A percentile compares a stretch with the other conserved stretches of the same genome.
These are phyloP conservation scores for Alternaria infectoria DNA, from an alignment of 2,329 filamentous ascomycete species.

Conservation along the genomic window DNA sequence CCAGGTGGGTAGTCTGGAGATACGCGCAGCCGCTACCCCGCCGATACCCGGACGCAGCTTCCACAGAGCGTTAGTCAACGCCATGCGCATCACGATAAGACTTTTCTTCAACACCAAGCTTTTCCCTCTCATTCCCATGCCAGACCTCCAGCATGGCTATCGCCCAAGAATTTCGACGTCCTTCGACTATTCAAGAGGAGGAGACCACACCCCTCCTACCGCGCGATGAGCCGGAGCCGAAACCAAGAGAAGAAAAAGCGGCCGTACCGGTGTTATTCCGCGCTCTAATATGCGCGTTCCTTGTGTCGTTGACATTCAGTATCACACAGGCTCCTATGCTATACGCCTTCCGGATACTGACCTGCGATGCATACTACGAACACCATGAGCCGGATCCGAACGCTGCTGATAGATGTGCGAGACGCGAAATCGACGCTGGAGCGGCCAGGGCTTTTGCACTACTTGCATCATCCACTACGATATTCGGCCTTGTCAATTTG, in stretches of 20 bases:
- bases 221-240: constrained; percentile 13
- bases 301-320: constrained; percentile 61
- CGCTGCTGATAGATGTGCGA: constrained; percentile 62
- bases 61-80: constrained; percentile 1
- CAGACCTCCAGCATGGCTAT: constrained; percentile 9
- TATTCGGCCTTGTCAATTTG: constrained; percentile 71
- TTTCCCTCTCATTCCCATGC: neutral
- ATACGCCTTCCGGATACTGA: constrained; percentile 74
- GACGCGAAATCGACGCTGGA: constrained; percentile 67
- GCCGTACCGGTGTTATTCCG: constrained; percentile 45
- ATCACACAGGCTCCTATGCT: constrained; percentile 61
- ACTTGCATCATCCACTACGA: constrained; percentile 69
- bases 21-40: constrained; percentile 1
- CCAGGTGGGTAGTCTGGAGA: neutral
- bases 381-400: constrained; percentile 57
- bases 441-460: constrained; percentile 70
- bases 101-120: constrained; percentile 1
- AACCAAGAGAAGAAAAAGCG: constrained; percentile 15
- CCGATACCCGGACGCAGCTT: constrained; percentile 11
- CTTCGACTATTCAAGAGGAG: constrained; percentile 9
- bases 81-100: neutral
- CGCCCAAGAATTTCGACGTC: neutral
- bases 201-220: constrained; percentile 27
- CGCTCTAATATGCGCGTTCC: constrained; percentile 64
- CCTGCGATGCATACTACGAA: constrained; percentile 72